phyloP scores from a whole-genome alignment of 2,329 filamentous ascomycete species.

The Colletotrichum acutatum region DNA sequence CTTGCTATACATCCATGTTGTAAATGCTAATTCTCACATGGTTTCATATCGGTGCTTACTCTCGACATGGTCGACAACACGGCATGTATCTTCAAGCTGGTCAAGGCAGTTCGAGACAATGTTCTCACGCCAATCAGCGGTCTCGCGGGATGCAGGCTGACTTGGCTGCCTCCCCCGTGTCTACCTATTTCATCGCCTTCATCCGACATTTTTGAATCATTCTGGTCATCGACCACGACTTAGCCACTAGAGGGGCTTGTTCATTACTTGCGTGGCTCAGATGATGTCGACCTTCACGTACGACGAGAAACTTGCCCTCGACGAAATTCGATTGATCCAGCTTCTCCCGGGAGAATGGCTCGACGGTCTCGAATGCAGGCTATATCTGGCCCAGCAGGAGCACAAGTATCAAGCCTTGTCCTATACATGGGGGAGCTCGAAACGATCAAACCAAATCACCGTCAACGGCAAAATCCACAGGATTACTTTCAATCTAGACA shows the following conservation, averaged over 20 bases:
- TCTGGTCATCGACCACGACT: no score
- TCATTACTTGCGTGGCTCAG: background rate
- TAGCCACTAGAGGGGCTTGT: background rate
- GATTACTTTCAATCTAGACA: constrained; percentile 43
- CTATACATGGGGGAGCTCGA: constrained; percentile 43
- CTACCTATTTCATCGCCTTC: background rate
- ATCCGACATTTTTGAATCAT: background rate
- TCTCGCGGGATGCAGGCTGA: background rate
- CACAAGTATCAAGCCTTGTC: constrained; percentile 40
- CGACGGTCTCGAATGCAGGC: constrained; percentile 9
- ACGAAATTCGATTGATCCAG: constrained; percentile 22
- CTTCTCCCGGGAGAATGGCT: constrained; percentile 28
- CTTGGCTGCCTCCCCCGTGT: background rate
- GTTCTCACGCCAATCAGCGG: background rate
- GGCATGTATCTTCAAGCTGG: background rate
- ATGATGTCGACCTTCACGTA: constrained; percentile 18
- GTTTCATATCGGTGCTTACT: rapidly evolving
- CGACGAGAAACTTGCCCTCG: background rate
- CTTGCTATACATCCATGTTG: background rate
- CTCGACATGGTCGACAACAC: background rate
- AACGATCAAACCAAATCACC: constrained; percentile 32
- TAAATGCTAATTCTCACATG: background rate
- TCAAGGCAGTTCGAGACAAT: background rate
- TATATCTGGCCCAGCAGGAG: constrained; percentile 1
- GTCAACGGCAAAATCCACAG: constrained; percentile 37